These are phyloP conservation scores for Phialophora chinensis DNA, from an alignment of 2,329 filamentous ascomycete genomes.

Conservation along the genomic window DNA sequence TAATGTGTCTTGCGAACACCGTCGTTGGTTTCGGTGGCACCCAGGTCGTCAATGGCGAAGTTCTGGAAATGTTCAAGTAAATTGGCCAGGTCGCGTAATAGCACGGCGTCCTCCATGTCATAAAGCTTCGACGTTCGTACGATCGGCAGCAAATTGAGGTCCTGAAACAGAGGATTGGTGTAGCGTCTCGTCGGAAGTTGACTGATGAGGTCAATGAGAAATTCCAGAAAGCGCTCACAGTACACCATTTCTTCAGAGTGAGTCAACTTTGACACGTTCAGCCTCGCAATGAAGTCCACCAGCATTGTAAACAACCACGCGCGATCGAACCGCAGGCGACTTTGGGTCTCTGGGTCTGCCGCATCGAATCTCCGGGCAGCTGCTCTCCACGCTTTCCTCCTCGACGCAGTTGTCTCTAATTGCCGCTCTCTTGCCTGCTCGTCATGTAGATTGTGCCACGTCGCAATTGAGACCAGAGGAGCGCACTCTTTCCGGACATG, in stretches of 20 bases:
- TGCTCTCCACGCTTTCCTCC: slow-evolving; percentile 90
- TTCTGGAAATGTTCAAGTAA: slow-evolving; percentile 86
- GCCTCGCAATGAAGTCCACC: slow-evolving; percentile 76
- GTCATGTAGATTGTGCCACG: slow-evolving; percentile 90
- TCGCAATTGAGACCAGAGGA: slow-evolving; percentile 88
- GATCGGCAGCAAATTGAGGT: slow-evolving; percentile 80
- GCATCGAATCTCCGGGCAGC: slow-evolving; percentile 84
- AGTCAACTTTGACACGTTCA: slow-evolving; percentile 61
- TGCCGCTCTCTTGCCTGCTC: slow-evolving; percentile 74
- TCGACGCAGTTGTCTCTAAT: slow-evolving; percentile 73
- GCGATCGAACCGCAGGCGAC: slow-evolving; percentile 84
- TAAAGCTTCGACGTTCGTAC: slow-evolving; percentile 80
- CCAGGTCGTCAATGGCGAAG: slow-evolving; percentile 92
- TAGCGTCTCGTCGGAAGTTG: slow-evolving; percentile 93
- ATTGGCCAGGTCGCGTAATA: slow-evolving; percentile 79
- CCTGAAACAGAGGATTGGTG: slow-evolving; percentile 84
- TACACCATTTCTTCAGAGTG: slow-evolving; percentile 5
- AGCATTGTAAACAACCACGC: slow-evolving; percentile 90
- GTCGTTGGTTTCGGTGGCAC: slow-evolving; percentile 74
- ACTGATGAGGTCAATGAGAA: slow-evolving; percentile 87
- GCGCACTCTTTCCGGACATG: slow-evolving; percentile 96
- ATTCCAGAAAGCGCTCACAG: slow-evolving; percentile 83
- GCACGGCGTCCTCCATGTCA: slow-evolving; percentile 72
- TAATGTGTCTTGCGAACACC: slow-evolving; percentile 84
- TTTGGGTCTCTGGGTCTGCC: slow-evolving; percentile 78